phyloP scores from a whole-genome alignment of 1,284 basidiomycete genomes.

The Cutaneotrichosporon sp. region DNA sequence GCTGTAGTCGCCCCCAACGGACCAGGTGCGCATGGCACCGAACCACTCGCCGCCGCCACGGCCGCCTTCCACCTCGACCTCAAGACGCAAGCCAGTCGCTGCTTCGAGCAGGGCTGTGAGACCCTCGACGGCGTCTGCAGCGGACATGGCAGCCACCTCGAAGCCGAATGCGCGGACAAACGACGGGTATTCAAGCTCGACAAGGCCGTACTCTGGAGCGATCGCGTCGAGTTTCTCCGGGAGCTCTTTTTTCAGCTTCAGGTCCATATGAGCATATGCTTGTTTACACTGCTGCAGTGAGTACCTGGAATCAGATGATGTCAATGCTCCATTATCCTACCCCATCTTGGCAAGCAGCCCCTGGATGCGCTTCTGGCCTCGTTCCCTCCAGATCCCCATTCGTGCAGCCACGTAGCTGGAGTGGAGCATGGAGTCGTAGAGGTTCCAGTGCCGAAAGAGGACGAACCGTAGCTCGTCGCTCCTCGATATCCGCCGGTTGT shows the following conservation, averaged over 20 bases:
- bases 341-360: slow-evolving; percentile 99
- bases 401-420: slow-evolving; percentile 94
- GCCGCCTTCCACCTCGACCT: slow-evolving; percentile 80
- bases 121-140: slow-evolving; percentile 90
- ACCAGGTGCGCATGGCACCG: slow-evolving; percentile 56
- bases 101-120: slow-evolving; percentile 84
- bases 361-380: slow-evolving; percentile 80
- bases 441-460: slow-evolving; percentile 93
- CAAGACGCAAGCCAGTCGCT: slow-evolving; percentile 82
- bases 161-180: slow-evolving; percentile 91
- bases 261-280: slow-evolving; percentile 92
- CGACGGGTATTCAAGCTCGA: slow-evolving; percentile 88
- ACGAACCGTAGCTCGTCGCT: slow-evolving; percentile 89
- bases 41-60: slow-evolving; percentile 89
- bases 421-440: slow-evolving; percentile 97
- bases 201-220: slow-evolving; percentile 93
- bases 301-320: slow-evolving; percentile 60
- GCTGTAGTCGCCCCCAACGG: slow-evolving; percentile 10
- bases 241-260: slow-evolving; percentile 82
- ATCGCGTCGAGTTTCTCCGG: slow-evolving; percentile 80
- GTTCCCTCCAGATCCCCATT: slow-evolving; percentile 94
- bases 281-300: slow-evolving; percentile 92
- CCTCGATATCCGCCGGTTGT: slow-evolving; percentile 75
- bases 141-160: slow-evolving; percentile 78
- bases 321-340: slow-evolving; percentile 56